A percentile compares a stretch with the other conserved stretches of the same genome.
Evolutionary conservation across 1,284 basidiomycete species (phyloP).

Genomic region (Boletus semigastroideus): DNA sequence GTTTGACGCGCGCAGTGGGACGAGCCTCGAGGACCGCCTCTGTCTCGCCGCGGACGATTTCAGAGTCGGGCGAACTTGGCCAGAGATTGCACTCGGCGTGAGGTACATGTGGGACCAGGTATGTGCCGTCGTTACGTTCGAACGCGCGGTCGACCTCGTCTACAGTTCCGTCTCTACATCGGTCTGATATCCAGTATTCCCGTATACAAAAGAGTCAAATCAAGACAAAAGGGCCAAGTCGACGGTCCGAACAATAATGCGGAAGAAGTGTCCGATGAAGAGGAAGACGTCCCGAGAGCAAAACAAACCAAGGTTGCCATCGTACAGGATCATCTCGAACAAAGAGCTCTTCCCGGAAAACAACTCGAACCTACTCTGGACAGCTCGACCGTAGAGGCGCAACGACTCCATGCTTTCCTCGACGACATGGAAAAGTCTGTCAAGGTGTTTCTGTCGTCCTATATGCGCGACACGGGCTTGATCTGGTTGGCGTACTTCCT

Average conservation of each 20-base stretch:
- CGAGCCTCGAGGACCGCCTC: conserved; percentile 40
- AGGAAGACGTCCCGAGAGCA: conserved; percentile 25
- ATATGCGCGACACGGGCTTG: conserved; percentile 47
- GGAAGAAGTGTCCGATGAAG: conserved; percentile 26
- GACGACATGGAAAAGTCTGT: conserved; percentile 45
- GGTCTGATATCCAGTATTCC: conserved; percentile 27
- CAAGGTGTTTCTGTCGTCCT: conserved; percentile 51
- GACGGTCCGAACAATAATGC: conserved; percentile 21
- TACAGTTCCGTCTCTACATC: conserved; percentile 29
- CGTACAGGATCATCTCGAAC: conserved; percentile 35
- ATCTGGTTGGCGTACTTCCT: conserved; percentile 38
- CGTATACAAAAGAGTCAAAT: conserved; percentile 25
- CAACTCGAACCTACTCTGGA: conserved; percentile 25
- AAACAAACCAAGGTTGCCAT: conserved; percentile 20
- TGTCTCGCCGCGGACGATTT: conserved; percentile 46
- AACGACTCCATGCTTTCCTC: conserved; percentile 40
- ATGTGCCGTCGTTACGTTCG: too few relatives aligned
- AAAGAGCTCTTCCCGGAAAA: conserved; percentile 32
- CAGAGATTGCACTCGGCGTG: conserved; percentile 35
- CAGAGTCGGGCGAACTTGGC: conserved; percentile 41
- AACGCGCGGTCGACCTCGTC: background rate
- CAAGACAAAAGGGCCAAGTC: conserved; percentile 14
- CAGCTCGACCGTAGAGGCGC: conserved; percentile 11
- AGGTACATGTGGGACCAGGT: conserved; percentile 48
- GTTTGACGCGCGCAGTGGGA: conserved; percentile 25